Conservation (phyloP, 371 early-diverging fungal species). For the Haplosporangium sp. region DNA sequence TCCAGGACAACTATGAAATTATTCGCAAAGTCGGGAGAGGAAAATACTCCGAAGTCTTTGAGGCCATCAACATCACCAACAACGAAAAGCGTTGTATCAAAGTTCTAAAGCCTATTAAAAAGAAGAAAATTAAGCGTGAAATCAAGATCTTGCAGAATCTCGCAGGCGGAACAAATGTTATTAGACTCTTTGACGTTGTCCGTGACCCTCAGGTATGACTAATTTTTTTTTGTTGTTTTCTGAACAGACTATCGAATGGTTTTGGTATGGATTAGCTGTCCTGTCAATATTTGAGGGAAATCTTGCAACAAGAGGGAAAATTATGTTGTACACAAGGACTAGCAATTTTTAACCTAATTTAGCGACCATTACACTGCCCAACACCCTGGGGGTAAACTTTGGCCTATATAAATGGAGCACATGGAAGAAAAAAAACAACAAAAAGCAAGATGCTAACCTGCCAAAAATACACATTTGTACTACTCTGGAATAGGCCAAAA, state of each 20-base stretch:
- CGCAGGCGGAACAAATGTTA: conserved; percentile 93
- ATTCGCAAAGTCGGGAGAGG: conserved; percentile 97
- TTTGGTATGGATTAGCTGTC: too few species aligned
- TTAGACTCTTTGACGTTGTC: conserved; percentile 94
- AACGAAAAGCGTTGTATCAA: conserved; percentile 94
- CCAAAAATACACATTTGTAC: not conserved
- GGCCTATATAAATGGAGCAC: too few species aligned
- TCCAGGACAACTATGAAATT: conserved; percentile 96
- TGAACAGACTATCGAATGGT: too few species aligned
- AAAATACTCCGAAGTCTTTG: conserved; percentile 99
- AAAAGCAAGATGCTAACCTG: not conserved
- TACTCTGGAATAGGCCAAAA: conserved; percentile 74
- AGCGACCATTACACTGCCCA: not conserved
- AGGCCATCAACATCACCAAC: conserved; percentile 87
- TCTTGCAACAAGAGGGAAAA: too few species aligned
- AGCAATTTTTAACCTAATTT: not conserved
- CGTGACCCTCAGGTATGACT: conserved; percentile 85
- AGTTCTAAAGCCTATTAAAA: conserved; percentile 98
- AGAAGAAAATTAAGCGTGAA: conserved; percentile 99
- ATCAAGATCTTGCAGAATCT: conserved; percentile 98
- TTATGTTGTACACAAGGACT: too few species aligned
- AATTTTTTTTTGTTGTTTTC: too few species aligned
- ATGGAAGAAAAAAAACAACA: not conserved
- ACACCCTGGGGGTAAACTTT: not conserved
- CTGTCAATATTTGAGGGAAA: too few species aligned